Conservation (phyloP, 805 yeast species). For the Grigorovia humatica region DNA sequence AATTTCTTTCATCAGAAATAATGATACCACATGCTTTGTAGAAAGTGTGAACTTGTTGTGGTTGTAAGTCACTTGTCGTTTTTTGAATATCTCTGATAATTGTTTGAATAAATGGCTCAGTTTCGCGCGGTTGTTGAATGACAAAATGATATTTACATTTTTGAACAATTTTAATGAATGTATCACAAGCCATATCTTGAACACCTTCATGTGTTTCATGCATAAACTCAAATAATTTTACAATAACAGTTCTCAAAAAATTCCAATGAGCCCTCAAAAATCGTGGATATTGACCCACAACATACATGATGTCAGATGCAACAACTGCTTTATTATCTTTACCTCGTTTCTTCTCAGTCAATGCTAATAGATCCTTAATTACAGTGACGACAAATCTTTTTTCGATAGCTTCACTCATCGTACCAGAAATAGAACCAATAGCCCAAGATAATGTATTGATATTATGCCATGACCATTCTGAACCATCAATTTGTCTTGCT, state of each 20-base stretch:
- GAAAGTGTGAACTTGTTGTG: constrained; percentile 96
- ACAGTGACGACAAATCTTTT: constrained; percentile 88
- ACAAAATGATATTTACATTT: constrained; percentile 96
- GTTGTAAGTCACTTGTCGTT: constrained; percentile 85
- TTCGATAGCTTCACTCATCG: constrained; percentile 97
- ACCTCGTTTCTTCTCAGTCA: constrained; percentile 94
- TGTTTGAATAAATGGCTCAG: constrained; percentile 84
- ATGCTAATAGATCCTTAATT: constrained; percentile 79
- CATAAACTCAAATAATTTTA: constrained; percentile 95
- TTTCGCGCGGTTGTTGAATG: constrained; percentile 72
- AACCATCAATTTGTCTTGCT: constrained; percentile 86
- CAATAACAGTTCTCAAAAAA: constrained; percentile 88
- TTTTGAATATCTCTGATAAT: constrained; percentile 73
- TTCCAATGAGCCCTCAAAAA: constrained; percentile 97
- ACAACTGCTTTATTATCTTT: constrained; percentile 98
- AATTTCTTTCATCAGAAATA: constrained; percentile 72
- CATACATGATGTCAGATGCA: constrained; percentile 99
- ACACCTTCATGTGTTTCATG: constrained; percentile 99
- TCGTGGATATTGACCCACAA: constrained; percentile 98
- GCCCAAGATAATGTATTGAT: constrained; percentile 99
- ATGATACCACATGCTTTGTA: constrained; percentile 96
- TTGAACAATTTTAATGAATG: constrained; percentile 88
- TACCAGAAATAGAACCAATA: constrained; percentile 95
- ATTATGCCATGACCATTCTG: constrained; percentile 99
- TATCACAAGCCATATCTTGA: constrained; percentile 99